Evolutionary conservation across 441 rosid species (phyloP).

Genomic region (Aleurites moluccanus): DNA sequence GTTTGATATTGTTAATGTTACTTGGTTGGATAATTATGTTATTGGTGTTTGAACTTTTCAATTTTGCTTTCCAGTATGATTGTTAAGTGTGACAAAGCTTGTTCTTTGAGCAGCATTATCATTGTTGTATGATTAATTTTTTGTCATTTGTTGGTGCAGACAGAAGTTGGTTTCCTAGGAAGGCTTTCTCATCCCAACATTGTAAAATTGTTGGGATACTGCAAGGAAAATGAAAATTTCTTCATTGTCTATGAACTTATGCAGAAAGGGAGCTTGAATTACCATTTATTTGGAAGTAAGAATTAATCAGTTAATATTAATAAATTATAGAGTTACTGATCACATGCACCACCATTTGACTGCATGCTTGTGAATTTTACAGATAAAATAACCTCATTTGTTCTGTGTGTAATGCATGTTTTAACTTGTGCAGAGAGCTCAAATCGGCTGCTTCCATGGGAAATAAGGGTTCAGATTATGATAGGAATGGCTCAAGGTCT

Average conservation of each 20-base stretch:
- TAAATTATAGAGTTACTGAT: neutral
- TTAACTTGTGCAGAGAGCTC: conserved; percentile 43
- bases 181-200: conserved; percentile 76
- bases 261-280: conserved; percentile 85
- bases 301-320: neutral
- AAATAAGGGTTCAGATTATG: conserved; percentile 55
- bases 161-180: conserved; percentile 71
- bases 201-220: conserved; percentile 68
- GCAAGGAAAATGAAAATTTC: conserved; percentile 57
- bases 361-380: neutral
- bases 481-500: conserved; percentile 80
- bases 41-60: neutral
- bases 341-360: neutral
- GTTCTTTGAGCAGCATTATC: neutral
- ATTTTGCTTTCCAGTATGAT: too few species aligned
- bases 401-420: neutral
- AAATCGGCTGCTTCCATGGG: conserved; percentile 61
- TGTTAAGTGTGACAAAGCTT: neutral
- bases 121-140: conserved; percentile 1
- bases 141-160: conserved; percentile 37
- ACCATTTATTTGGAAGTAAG: conserved; percentile 78
- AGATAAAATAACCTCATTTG: neutral
- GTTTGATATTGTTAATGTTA: neutral
- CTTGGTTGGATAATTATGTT: neutral
- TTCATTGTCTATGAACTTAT: conserved; percentile 71